Evolutionary conservation across 805 yeast genomes (phyloP).

Genomic region (Starmerella cellae): DNA sequence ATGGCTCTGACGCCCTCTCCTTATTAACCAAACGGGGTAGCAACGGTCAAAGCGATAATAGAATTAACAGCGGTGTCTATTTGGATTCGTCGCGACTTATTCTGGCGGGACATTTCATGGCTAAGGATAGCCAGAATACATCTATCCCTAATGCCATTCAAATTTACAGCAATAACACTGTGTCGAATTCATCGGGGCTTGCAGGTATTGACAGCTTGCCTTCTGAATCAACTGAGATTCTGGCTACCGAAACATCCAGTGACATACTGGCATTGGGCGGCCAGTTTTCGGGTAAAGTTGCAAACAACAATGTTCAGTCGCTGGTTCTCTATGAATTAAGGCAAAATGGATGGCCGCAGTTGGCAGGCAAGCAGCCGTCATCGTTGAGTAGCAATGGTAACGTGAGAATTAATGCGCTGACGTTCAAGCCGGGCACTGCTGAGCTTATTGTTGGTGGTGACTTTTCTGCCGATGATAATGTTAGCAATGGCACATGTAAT

Average conservation of each 20-base stretch:
- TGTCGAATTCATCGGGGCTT: background rate
- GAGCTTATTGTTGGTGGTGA: constrained; percentile 11
- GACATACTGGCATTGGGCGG: constrained; percentile 16
- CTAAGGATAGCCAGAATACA: constrained; percentile 23
- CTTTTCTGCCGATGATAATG: constrained; percentile 1
- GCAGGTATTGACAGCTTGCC: background rate
- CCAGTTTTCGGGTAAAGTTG: constrained; percentile 1
- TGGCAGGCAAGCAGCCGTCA: constrained; percentile 8
- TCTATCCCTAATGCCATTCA: constrained; percentile 25
- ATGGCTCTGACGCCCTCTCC: background rate
- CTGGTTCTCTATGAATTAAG: constrained; percentile 4
- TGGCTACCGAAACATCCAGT: constrained; percentile 7
- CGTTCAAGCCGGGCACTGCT: constrained; percentile 11
- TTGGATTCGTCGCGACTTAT: constrained; percentile 39
- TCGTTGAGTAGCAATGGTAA: constrained; percentile 1
- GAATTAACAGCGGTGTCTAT: constrained; percentile 26
- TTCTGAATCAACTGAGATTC: background rate
- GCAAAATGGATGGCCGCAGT: background rate
- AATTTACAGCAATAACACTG: constrained; percentile 1
- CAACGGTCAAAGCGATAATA: background rate
- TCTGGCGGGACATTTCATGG: constrained; percentile 47
- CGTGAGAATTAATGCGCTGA: constrained; percentile 1
- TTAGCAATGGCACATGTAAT: constrained; percentile 1
- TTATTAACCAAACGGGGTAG: background rate
- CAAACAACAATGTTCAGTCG: background rate